Percentiles rank a stretch among this genome's conserved stretches.
These are phyloP conservation scores for Sporisorium scitamineum DNA, from an alignment of 1,284 basidiomycete species.

Conservation along the genomic window DNA sequence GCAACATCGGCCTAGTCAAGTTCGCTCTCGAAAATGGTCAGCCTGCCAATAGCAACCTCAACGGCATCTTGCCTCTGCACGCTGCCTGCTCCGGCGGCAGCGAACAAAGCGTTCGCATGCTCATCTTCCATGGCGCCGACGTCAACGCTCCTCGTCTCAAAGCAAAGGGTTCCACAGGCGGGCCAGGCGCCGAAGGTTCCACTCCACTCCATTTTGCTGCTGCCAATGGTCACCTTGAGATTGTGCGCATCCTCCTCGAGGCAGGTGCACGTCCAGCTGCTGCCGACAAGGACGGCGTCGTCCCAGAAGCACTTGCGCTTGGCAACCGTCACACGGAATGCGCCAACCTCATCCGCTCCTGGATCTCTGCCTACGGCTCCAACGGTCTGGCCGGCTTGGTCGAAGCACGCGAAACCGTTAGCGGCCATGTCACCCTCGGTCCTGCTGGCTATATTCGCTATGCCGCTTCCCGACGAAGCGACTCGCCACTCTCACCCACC, in stretches of 20 bases:
- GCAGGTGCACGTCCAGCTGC: slow-evolving; percentile 59
- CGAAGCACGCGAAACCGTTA: slow-evolving; percentile 43
- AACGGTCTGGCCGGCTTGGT: slow-evolving; percentile 53
- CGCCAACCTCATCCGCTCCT: slow-evolving; percentile 52
- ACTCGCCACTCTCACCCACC: slow-evolving; percentile 22
- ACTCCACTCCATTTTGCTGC: slow-evolving; percentile 67
- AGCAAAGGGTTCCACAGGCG: slow-evolving; percentile 31
- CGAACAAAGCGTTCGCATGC: slow-evolving; percentile 54
- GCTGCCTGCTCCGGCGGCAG: slow-evolving; percentile 63
- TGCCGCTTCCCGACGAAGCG: slow-evolving; percentile 26
- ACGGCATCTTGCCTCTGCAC: slow-evolving; percentile 65
- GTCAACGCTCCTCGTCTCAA: slow-evolving; percentile 55
- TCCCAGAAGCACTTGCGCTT: slow-evolving; percentile 57
- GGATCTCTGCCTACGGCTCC: slow-evolving; percentile 53
- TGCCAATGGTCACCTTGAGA: slow-evolving; percentile 61
- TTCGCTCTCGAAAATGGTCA: slow-evolving; percentile 66
- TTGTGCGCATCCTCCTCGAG: slow-evolving; percentile 60
- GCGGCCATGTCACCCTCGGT: slow-evolving; percentile 37
- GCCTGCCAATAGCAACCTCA: slow-evolving; percentile 54
- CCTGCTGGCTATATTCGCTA: slow-evolving; percentile 50
- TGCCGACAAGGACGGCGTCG: slow-evolving; percentile 54
- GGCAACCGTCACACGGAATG: slow-evolving; percentile 52
- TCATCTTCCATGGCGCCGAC: slow-evolving; percentile 64
- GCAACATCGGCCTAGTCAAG: slow-evolving; percentile 65
- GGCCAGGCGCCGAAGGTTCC: slow-evolving; percentile 61